These are phyloP conservation scores for Arthonia radiata DNA, from an alignment of 495 filamentous ascomycete genomes.

Conservation along the genomic window DNA sequence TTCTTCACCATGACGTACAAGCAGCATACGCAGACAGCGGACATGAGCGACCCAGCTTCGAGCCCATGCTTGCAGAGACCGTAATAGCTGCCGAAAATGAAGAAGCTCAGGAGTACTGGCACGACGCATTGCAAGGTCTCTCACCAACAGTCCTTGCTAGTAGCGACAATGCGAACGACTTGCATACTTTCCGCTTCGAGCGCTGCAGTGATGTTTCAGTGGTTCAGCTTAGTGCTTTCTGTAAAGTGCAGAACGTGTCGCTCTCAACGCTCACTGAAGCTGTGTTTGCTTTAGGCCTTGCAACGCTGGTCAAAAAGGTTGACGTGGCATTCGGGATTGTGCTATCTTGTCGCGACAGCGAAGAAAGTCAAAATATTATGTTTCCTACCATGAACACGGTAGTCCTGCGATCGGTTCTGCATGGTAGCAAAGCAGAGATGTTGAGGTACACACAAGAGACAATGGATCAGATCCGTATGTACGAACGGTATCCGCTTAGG, in stretches of 20 bases:
- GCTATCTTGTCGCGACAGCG: no score
- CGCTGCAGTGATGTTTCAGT: no score
- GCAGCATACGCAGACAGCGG: constrained; percentile 25
- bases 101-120: no score
- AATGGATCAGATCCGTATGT: no score
- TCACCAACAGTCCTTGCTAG: not conserved
- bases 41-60: constrained; percentile 18
- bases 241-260: not conserved
- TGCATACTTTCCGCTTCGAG: no score
- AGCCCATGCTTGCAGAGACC: constrained; percentile 19
- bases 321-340: no score
- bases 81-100: constrained; percentile 11
- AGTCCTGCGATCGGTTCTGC: constrained; percentile 32
- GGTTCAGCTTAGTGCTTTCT: no score
- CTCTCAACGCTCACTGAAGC: not conserved
- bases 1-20: constrained; percentile 40
- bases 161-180: no score
- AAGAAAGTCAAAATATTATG: constrained; percentile 29
- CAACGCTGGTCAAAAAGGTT: no score
- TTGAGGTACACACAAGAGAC: constrained; percentile 33
- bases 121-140: not conserved
- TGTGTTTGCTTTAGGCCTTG: no score
- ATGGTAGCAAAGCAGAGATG: constrained; percentile 32
- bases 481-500: no score
- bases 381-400: constrained; percentile 68